Evolutionary conservation across 768 basidiomycete genomes (phyloP), one percentile per base, ranked within the genome.

Genomic region (Tremella mesenterica): DNA sequence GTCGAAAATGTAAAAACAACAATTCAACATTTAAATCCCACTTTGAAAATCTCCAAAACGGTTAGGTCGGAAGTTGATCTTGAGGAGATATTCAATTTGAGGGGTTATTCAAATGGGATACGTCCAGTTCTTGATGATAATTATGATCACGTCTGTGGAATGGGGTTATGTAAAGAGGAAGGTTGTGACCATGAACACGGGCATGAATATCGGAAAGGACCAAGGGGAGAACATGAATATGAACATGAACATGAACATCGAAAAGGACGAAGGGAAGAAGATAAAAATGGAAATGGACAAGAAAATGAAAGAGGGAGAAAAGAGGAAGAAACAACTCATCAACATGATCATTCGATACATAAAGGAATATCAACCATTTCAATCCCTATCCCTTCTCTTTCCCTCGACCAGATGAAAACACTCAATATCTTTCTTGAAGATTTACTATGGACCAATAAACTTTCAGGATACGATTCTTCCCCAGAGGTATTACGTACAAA

Each of bases 401-500:
- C 76, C 6, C 47, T 68, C 1, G 48, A 71, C 1, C 80, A 79
- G 33, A 73, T 83, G 23, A 75, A 77, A 14, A 71, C 58, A 36
- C 75, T 96, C 6, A 88, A 92, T 63, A 79, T 78, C 53, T 90
- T 90, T 83, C 81, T 97, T 46, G 84, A 86, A 20, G 72, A 73
- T 1, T 76, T 91, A 0, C 77, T 96, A 3, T 99, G 93, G 93
- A 86, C 90, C 54, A 33, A 18, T 38, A 48, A 44, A 25, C 21
- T 25, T 33, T n/a, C 50, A 16, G 13, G 23, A 25, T 18, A 34
- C 13, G 28, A 18, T 25, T 38, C 49, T 12, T 26, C 10, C 29
- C 50, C 88, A 34, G 80, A 83, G 50, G 79, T 95, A 4, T 75
- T 99, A 18, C 82, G 95, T 14, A 88, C 88, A 64, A 97, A 99